phyloP scores from a whole-genome alignment of 495 filamentous ascomycete genomes.

The Aspergillus asperescens region DNA sequence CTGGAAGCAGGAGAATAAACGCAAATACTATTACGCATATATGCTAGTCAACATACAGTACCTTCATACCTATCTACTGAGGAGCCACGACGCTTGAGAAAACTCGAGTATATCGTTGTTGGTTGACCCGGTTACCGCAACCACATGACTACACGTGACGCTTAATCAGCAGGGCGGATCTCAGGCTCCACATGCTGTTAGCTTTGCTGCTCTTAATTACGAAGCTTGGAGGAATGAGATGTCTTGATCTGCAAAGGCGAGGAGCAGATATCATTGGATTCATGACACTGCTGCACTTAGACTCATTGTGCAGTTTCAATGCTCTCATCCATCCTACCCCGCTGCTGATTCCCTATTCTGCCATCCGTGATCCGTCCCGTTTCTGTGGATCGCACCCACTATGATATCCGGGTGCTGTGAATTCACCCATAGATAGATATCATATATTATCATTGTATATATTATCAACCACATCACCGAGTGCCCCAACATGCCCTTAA shows the following conservation, averaged over 20 bases:
- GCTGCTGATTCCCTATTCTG: not conserved
- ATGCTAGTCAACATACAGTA: too few relatives aligned
- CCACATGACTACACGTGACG: slow-evolving; percentile 20
- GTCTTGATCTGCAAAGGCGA: slow-evolving; percentile 3
- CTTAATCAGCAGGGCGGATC: slow-evolving; percentile 18
- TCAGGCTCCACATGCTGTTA: slow-evolving; percentile 10
- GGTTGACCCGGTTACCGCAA: slow-evolving; percentile 21
- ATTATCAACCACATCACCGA: not conserved
- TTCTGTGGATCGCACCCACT: slow-evolving; percentile 9
- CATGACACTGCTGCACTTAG: not conserved
- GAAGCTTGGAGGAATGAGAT: not conserved
- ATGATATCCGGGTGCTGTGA: slow-evolving; percentile 10
- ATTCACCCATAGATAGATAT: not conserved
- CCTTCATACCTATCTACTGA: not conserved
- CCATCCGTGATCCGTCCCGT: slow-evolving; percentile 1
- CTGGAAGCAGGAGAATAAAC: too few relatives aligned
- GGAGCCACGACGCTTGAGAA: too few relatives aligned
- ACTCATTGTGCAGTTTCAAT: not conserved
- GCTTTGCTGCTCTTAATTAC: not conserved
- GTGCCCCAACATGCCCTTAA: slow-evolving; percentile 38
- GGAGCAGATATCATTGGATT: not conserved
- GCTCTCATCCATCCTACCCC: not conserved
- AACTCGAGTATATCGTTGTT: slow-evolving; percentile 7
- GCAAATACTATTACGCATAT: too few relatives aligned
- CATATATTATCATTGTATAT: not conserved